phyloP scores from a whole-genome alignment of 2,329 filamentous ascomycete genomes.

The Aspergillus vadensis region DNA sequence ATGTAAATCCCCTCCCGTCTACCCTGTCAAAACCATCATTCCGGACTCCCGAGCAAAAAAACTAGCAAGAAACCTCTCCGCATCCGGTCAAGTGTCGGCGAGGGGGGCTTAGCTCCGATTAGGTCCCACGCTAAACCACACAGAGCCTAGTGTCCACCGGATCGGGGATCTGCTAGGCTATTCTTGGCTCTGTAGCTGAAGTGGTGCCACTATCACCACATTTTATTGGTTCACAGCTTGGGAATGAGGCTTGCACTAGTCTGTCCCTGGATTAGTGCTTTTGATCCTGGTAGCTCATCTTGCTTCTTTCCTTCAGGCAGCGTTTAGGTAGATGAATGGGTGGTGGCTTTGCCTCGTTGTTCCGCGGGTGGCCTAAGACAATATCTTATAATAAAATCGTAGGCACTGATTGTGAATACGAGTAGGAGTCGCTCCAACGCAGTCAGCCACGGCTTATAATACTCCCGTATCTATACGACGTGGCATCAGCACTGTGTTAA shows the following conservation, averaged over 20 bases:
- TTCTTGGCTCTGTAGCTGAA: background rate
- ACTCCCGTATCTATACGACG: too few relatives aligned
- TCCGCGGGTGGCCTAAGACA: background rate
- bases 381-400: too few relatives aligned
- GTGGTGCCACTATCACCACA: background rate
- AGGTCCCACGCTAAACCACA: background rate
- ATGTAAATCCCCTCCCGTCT: background rate
- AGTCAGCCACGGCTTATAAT: too few relatives aligned
- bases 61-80: background rate
- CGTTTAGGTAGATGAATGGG: background rate
- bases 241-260: slow-evolving; percentile 1
- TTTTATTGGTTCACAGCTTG: background rate
- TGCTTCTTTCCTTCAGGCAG: background rate
- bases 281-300: background rate
- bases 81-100: slow-evolving; percentile 1
- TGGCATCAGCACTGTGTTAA: too few relatives aligned
- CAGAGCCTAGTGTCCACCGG: background rate
- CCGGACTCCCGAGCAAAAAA: background rate
- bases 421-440: too few relatives aligned
- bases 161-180: slow-evolving; percentile 4
- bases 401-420: too few relatives aligned
- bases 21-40: background rate
- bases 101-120: slow-evolving; percentile 5
- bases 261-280: background rate
- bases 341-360: background rate